Percentiles rank a stretch among this genome's conserved stretches.
These are phyloP conservation scores for Nakaseomyces nivariensis DNA, from an alignment of 1,139 yeast genomes.

Conservation along the genomic window DNA sequence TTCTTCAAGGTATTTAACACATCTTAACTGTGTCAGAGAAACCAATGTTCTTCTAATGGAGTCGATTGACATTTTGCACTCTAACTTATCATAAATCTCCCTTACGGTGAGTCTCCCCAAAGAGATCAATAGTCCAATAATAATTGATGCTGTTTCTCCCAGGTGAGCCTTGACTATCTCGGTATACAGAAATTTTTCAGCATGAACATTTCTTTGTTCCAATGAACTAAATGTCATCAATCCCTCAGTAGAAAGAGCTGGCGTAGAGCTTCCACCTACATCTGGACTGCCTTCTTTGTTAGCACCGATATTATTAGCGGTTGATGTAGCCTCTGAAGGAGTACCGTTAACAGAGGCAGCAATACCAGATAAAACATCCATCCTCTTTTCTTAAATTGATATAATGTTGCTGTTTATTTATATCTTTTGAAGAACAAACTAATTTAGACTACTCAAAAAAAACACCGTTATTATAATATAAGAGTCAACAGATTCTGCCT, in stretches of 20 bases:
- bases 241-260: slow-evolving; percentile 6
- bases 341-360: slow-evolving; percentile 7
- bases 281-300: background rate
- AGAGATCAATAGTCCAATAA: slow-evolving; percentile 46
- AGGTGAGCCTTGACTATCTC: slow-evolving; percentile 44
- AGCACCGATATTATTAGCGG: background rate
- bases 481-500: too few relatives aligned
- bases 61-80: slow-evolving; percentile 32
- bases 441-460: too few relatives aligned
- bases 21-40: slow-evolving; percentile 54
- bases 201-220: slow-evolving; percentile 42
- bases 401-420: too few relatives aligned
- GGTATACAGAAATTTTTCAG: slow-evolving; percentile 49
- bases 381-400: background rate
- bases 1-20: slow-evolving; percentile 47
- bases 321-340: background rate
- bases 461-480: too few relatives aligned
- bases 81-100: slow-evolving; percentile 38
- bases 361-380: slow-evolving; percentile 3
- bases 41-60: slow-evolving; percentile 50
- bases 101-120: slow-evolving; percentile 47
- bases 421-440: too few relatives aligned
- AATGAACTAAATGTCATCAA: slow-evolving; percentile 14
- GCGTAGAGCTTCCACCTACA: background rate
- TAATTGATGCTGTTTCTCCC: slow-evolving; percentile 54